phyloP scores from a whole-genome alignment of 202 grass and related monocot species.

The Cymbopogon flexuosus region DNA sequence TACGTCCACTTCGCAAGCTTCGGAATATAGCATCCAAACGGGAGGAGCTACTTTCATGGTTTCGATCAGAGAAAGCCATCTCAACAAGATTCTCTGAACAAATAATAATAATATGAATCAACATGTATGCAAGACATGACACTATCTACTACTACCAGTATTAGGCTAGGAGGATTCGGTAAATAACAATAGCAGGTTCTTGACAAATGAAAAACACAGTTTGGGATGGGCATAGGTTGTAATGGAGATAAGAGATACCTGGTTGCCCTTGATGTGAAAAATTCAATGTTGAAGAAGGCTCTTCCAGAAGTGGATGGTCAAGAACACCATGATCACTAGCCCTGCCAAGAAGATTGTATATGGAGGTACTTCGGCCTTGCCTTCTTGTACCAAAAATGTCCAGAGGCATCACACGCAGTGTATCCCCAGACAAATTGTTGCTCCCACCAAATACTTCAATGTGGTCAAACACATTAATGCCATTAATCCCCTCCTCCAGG shows the following conservation, averaged over 20 bases:
- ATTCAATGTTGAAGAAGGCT: conserved; percentile 61
- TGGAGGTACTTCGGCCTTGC: conserved; percentile 86
- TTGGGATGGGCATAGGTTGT: background rate
- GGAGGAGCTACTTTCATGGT: conserved; percentile 77
- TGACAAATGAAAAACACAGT: background rate
- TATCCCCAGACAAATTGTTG: conserved; percentile 67
- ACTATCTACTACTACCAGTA: conserved; percentile 3
- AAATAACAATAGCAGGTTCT: background rate
- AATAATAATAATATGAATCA: conserved; percentile 9
- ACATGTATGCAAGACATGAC: background rate
- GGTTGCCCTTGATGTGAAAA: conserved; percentile 68
- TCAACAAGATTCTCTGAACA: conserved; percentile 78
- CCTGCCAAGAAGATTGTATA: conserved; percentile 95
- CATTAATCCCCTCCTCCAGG: conserved; percentile 92
- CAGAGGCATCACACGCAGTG: conserved; percentile 87
- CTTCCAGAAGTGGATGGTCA: conserved; percentile 89
- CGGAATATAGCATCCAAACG: conserved; percentile 97
- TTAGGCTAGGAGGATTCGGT: background rate
- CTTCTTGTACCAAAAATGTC: conserved; percentile 95
- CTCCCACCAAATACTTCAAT: conserved; percentile 85
- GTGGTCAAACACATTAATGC: conserved; percentile 99
- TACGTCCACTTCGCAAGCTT: conserved; percentile 69
- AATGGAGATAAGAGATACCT: conserved; percentile 42
- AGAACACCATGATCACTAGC: conserved; percentile 55
- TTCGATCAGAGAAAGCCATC: conserved; percentile 78